Conservation (phyloP, 139 green algal species). For the Diplosphaera chodatii region DNA sequence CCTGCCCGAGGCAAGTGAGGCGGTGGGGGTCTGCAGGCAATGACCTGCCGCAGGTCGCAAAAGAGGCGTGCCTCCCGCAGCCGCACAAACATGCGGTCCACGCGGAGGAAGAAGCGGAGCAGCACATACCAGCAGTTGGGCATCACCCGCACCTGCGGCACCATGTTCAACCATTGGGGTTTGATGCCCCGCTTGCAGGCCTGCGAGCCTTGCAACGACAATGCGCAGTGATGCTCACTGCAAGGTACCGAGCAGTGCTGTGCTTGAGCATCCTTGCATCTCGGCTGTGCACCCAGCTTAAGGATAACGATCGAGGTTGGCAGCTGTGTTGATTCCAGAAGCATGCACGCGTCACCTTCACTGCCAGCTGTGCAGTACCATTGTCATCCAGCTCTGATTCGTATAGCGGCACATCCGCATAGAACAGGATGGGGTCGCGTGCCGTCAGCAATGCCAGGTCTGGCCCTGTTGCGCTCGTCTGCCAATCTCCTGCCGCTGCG, state of each 20-base stretch:
- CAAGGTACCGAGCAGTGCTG: no score
- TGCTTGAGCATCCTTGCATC: no score
- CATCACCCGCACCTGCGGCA: conserved; percentile 54
- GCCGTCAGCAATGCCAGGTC: conserved; percentile 69
- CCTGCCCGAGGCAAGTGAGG: no score
- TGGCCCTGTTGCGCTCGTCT: conserved; percentile 29
- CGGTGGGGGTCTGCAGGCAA: no score
- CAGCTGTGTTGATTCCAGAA: no score
- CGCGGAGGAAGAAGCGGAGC: conserved; percentile 75
- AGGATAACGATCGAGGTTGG: no score
- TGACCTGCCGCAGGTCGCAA: conserved; percentile 30
- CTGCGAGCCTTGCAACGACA: no score
- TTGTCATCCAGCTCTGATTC: conserved; percentile 92
- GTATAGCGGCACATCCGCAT: conserved; percentile 75
- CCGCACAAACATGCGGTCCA: conserved; percentile 73
- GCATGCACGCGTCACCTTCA: conserved; percentile 42
- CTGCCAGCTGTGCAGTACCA: conserved; percentile 48
- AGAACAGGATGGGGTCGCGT: conserved; percentile 86
- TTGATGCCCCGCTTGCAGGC: no score
- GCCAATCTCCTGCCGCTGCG: conserved; percentile 12
- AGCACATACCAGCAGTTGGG: conserved; percentile 85
- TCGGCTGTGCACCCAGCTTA: no score
- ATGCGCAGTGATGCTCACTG: no score
- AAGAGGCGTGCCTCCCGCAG: conserved; percentile 74
- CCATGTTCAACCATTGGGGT: no score